Conservation (phyloP, 2,329 filamentous ascomycete species). For the Trichoderma guizhouense region DNA sequence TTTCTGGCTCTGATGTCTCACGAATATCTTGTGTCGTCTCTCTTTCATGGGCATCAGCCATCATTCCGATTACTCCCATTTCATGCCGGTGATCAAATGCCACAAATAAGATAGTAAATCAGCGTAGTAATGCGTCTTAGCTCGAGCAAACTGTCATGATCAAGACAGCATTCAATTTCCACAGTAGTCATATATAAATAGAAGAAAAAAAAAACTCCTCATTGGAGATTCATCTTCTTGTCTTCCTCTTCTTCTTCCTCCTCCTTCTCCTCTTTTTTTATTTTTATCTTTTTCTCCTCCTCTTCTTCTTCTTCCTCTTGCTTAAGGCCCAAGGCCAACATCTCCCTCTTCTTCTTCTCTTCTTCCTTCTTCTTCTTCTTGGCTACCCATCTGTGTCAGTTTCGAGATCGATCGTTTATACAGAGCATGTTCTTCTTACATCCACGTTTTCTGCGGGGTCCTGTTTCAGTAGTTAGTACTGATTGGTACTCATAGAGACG, state of each 20-base stretch:
- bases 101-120: too few species aligned
- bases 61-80: too few species aligned
- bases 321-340: too few species aligned
- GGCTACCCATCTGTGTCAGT: neutral
- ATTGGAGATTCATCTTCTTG: neutral
- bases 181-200: neutral
- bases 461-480: neutral
- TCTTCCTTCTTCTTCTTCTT: neutral
- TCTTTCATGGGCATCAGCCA: too few species aligned
- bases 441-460: neutral
- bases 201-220: neutral
- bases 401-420: neutral
- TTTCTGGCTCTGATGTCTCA: too few species aligned
- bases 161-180: neutral
- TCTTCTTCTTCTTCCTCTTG: neutral
- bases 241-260: neutral
- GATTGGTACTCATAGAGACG: neutral
- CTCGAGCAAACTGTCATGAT: too few species aligned
- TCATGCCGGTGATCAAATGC: too few species aligned
- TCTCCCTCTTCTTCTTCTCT: neutral
- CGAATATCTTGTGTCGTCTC: too few species aligned
- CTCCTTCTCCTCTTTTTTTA: neutral
- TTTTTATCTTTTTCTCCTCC: neutral
- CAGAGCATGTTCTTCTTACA: neutral
- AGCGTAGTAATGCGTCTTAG: too few species aligned